These are phyloP conservation scores for Podospora pseudocomata DNA, from an alignment of 495 filamentous ascomycete genomes.

Conservation along the genomic window DNA sequence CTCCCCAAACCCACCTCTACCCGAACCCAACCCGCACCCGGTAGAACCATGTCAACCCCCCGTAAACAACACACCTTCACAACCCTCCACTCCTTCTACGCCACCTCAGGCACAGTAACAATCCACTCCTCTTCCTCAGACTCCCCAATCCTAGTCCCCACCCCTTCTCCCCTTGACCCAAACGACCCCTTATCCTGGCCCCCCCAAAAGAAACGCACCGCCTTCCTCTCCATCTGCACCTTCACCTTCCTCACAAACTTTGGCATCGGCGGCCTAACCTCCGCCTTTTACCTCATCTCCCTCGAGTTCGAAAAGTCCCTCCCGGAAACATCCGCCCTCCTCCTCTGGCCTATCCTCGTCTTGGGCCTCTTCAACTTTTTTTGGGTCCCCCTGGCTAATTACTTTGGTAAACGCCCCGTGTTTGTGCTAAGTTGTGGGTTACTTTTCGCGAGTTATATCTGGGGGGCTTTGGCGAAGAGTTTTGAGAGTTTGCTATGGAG, in stretches of 20 bases:
- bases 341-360: slow-evolving; percentile 35
- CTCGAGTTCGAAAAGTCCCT: slow-evolving; percentile 30
- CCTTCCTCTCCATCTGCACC: slow-evolving; percentile 32
- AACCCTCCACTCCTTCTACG: background rate
- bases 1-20: background rate
- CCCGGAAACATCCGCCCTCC: slow-evolving; percentile 27
- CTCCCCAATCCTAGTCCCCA: slow-evolving; percentile 20
- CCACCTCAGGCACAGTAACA: background rate
- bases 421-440: slow-evolving; percentile 43
- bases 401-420: slow-evolving; percentile 53
- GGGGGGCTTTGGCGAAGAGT: slow-evolving; percentile 29
- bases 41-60: background rate
- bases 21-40: background rate
- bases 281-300: slow-evolving; percentile 31
- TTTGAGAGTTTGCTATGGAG: slow-evolving; percentile 35
- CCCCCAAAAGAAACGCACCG: slow-evolving; percentile 31
- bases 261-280: slow-evolving; percentile 32
- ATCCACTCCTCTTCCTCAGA: background rate
- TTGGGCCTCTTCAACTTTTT: slow-evolving; percentile 47
- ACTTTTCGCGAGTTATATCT: slow-evolving; percentile 33
- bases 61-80: background rate
- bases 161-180: slow-evolving; percentile 31
- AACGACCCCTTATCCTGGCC: slow-evolving; percentile 40
- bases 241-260: slow-evolving; percentile 45
- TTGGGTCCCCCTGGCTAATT: slow-evolving; percentile 55